Evolutionary conservation across 2,329 filamentous ascomycete species (phyloP), one percentile per base, ranked within the genome.

Genomic region (Fusarium nodosum): DNA sequence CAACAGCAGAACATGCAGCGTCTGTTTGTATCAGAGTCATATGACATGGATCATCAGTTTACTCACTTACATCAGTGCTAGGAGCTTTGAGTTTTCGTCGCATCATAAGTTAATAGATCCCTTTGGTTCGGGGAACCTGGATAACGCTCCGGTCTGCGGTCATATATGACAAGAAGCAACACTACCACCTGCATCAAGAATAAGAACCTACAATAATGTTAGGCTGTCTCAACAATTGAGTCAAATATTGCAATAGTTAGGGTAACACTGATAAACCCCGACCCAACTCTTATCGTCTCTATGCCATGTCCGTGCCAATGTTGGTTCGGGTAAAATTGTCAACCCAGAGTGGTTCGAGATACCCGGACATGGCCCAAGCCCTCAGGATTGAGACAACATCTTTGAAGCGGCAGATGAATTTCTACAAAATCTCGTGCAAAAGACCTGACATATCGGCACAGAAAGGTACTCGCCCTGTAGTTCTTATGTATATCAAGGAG

Each of bases 81-180:
- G 26, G 48, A 12, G 36, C 24, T 39, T 45, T 67, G 36, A 28
- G 13, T 56, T 44, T 24, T 52, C 31, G 66, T 67, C 66, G 63
- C 31, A 67, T 67, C 56, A 69, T 66, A 48, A 39, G 46, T 18
- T 30, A 46, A 55, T 34, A 44, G 48, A 31, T 50, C 20, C n/a
- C 22, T 44, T 42, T 42, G 34, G 34, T 24, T 45, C 66, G 57
- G 48, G 66, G 62, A 66, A 54, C 30, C 31, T 64, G 56, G 63
- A 30, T 46, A 53, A 53, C 44, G 28, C 57, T 54, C 62, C 57
- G 57, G 48, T 42, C 36, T 53, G 34, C 31, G 50, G 63, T 69
- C 67, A 70, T 55, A 67, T 70, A 66, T 69, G 66, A 70, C 66
- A 69, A 33, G 52, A 48, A 62, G 47, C 28, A 36, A 36, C 39